These are phyloP conservation scores for Exserohilum rostratum DNA, from an alignment of 2,329 filamentous ascomycete species.

Conservation along the genomic window DNA sequence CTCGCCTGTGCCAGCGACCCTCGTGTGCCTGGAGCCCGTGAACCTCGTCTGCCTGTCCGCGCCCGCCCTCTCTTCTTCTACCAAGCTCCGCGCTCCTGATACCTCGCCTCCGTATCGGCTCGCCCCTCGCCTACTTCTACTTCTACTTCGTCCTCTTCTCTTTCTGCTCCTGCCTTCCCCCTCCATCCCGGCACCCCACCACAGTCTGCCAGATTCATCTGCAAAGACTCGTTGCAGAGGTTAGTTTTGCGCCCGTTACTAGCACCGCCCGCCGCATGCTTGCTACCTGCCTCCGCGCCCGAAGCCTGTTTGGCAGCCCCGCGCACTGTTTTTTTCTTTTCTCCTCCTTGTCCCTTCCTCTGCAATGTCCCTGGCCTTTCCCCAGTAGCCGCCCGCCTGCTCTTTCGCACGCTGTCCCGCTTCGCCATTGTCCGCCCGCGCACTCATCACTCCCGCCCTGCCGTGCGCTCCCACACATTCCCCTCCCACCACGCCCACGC, in stretches of 20 bases:
- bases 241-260: constrained; percentile 30
- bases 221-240: constrained; percentile 26
- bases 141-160: too few relatives aligned
- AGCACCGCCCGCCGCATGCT: constrained; percentile 18
- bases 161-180: too few relatives aligned
- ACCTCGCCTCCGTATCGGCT: constrained; percentile 10
- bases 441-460: constrained; percentile 5
- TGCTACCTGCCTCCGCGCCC: constrained; percentile 22
- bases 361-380: constrained; percentile 5
- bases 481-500: neutral
- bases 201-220: constrained; percentile 11
- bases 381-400: constrained; percentile 3
- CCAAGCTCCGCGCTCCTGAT: constrained; percentile 15
- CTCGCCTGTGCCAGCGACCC: constrained; percentile 8
- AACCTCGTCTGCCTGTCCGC: constrained; percentile 17
- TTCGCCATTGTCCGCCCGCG: constrained; percentile 1
- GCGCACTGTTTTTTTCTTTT: constrained; percentile 6
- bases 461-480: constrained; percentile 6
- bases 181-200: constrained; percentile 7
- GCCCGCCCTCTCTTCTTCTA: constrained; percentile 16
- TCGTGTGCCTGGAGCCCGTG: constrained; percentile 39
- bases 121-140: neutral
- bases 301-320: constrained; percentile 16
- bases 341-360: neutral
- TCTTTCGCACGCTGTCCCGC: constrained; percentile 4